Percentiles rank a stretch among this genome's conserved stretches.
phyloP scores from a whole-genome alignment of 345 rosid genomes.

The Carallia brachiata region DNA sequence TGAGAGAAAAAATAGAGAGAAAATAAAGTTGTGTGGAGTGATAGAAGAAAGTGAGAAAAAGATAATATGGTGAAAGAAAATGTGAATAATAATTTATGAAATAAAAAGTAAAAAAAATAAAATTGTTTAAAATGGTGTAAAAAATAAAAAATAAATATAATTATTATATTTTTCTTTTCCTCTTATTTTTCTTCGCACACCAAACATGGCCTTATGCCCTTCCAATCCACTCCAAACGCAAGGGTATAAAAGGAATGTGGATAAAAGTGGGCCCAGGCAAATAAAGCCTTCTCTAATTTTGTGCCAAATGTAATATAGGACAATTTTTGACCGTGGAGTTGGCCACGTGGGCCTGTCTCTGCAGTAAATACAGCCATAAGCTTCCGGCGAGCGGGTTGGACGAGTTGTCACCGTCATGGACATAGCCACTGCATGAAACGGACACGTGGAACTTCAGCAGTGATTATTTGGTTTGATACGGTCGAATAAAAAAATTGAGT shows the following conservation, averaged over 20 bases:
- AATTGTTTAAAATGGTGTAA: no score
- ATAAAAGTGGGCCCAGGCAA: not conserved
- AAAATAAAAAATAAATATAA: no score
- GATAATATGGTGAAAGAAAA: no score
- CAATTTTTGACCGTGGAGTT: not conserved
- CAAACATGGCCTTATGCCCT: constrained; percentile 3
- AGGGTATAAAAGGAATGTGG: not conserved
- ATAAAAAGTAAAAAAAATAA: no score
- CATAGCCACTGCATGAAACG: constrained; percentile 19
- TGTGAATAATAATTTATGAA: no score
- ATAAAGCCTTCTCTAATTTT: not conserved
- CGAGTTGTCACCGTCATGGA: constrained; percentile 28
- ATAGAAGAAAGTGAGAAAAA: no score
- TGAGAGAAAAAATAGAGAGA: no score
- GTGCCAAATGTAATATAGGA: not conserved
- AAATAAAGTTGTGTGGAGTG: no score
- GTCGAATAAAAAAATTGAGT: no score
- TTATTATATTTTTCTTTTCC: no score
- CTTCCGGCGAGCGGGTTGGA: constrained; percentile 12
- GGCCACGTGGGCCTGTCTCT: no score
- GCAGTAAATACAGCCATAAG: constrained; percentile 5
- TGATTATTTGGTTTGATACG: not conserved
- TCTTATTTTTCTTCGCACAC: no score
- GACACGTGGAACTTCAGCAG: constrained; percentile 23
- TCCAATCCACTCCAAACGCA: fast-evolving